A percentile compares a stretch with the other conserved stretches of the same genome.
Evolutionary conservation across 1,139 yeast species (phyloP).

Genomic region (Kodamaea sp.): DNA sequence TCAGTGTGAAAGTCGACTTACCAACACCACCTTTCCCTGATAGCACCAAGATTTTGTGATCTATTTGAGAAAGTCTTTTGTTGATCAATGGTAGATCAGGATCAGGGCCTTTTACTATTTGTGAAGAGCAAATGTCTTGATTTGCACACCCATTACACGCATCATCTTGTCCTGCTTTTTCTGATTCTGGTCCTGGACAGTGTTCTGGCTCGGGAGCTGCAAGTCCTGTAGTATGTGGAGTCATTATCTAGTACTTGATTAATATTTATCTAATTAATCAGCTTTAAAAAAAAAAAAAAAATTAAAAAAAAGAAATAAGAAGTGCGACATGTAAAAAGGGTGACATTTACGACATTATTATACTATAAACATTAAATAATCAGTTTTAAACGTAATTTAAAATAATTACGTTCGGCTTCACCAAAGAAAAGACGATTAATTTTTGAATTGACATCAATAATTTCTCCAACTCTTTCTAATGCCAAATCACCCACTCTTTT

Average conservation of each 20-base stretch:
- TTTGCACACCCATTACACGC: slow-evolving; percentile 96
- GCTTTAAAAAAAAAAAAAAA: background rate
- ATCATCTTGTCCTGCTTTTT: slow-evolving; percentile 86
- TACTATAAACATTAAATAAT: background rate
- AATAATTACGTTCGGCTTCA: slow-evolving; percentile 44
- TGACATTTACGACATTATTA: background rate
- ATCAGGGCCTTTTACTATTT: slow-evolving; percentile 89
- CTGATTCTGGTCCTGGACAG: slow-evolving; percentile 98
- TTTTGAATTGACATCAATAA: slow-evolving; percentile 21
- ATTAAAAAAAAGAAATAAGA: background rate
- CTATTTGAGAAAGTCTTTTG: slow-evolving; percentile 59
- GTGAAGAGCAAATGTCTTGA: slow-evolving; percentile 79
- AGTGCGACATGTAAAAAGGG: background rate
- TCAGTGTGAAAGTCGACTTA: slow-evolving; percentile 89
- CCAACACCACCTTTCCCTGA: slow-evolving; percentile 99
- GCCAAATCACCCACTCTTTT: slow-evolving; percentile 44
- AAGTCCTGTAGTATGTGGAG: slow-evolving; percentile 21
- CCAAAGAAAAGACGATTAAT: slow-evolving; percentile 41
- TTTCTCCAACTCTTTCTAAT: slow-evolving; percentile 17
- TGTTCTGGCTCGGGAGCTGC: slow-evolving; percentile 81
- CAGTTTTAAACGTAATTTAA: slow-evolving; percentile 19
- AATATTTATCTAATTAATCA: background rate
- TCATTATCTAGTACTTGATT: background rate
- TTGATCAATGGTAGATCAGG: slow-evolving; percentile 85
- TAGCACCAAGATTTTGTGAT: slow-evolving; percentile 79